phyloP scores from a whole-genome alignment of 495 filamentous ascomycete species.

The Penicillium taxi region DNA sequence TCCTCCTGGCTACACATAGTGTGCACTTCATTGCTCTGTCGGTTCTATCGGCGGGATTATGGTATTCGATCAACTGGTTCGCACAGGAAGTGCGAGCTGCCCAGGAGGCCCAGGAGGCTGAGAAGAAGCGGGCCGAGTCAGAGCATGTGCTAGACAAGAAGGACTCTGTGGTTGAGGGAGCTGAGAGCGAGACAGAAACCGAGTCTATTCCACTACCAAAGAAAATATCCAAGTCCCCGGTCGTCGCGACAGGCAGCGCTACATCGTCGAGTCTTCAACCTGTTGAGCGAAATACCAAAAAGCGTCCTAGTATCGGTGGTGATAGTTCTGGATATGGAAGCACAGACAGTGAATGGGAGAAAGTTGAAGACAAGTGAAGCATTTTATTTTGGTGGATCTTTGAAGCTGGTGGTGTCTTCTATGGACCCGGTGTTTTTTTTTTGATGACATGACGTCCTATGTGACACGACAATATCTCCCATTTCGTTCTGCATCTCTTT shows the following conservation, averaged over 20 bases:
- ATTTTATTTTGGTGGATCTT: too few relatives aligned
- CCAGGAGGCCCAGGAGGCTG: constrained; percentile 49
- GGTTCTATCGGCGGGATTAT: constrained; percentile 67
- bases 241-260: constrained; percentile 17
- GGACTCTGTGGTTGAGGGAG: constrained; percentile 21
- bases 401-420: too few relatives aligned
- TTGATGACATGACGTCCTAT: too few relatives aligned
- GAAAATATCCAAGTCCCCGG: constrained; percentile 6
- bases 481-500: constrained; percentile 3
- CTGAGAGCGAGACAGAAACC: constrained; percentile 46
- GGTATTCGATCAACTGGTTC: constrained; percentile 97
- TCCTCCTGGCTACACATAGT: constrained; percentile 76
- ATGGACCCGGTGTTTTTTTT: constrained; percentile 1
- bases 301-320: constrained; percentile 34
- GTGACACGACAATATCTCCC: constrained; percentile 9
- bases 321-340: constrained; percentile 46
- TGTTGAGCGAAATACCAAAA: constrained; percentile 29
- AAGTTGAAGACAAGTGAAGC: constrained; percentile 42
- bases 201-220: constrained; percentile 25
- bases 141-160: constrained; percentile 23
- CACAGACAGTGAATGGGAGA: constrained; percentile 53
- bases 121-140: constrained; percentile 25
- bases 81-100: constrained; percentile 65
- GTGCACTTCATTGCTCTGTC: constrained; percentile 82
- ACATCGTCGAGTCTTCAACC: constrained; percentile 23